phyloP scores from a whole-genome alignment of 1,284 basidiomycete species.

The Moesziomyces antarcticus region DNA sequence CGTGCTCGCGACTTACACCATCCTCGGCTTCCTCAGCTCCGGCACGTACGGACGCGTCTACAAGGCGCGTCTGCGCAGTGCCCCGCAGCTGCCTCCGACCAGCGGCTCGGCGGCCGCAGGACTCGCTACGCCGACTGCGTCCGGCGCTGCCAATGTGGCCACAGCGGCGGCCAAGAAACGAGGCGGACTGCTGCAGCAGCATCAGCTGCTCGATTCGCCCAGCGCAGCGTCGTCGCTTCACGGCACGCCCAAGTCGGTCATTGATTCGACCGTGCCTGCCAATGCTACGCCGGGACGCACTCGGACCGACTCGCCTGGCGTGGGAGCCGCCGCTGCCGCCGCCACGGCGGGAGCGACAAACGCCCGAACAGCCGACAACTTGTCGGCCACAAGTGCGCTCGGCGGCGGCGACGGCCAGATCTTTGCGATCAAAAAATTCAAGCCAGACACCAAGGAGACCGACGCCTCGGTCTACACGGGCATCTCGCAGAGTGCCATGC shows the following conservation, averaged over 20 bases:
- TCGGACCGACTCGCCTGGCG: slow-evolving; percentile 20
- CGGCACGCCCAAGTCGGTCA: slow-evolving; percentile 22
- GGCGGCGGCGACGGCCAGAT: slow-evolving; percentile 36
- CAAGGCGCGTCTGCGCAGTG: slow-evolving; percentile 77
- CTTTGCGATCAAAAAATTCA: slow-evolving; percentile 99
- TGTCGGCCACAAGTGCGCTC: too few relatives aligned
- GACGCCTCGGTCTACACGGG: slow-evolving; percentile 82
- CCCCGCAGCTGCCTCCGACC: neutral
- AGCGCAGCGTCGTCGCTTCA: slow-evolving; percentile 24
- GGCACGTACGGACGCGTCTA: slow-evolving; percentile 98
- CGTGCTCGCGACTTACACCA: slow-evolving; percentile 74
- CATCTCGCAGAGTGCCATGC: slow-evolving; percentile 94
- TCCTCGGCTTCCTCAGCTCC: slow-evolving; percentile 96
- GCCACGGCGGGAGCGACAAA: too few relatives aligned
- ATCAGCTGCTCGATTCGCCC: slow-evolving; percentile 24
- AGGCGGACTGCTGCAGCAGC: slow-evolving; percentile 26
- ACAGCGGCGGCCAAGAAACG: slow-evolving; percentile 14
- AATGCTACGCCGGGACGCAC: slow-evolving; percentile 13
- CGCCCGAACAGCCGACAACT: neutral
- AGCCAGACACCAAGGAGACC: slow-evolving; percentile 82
- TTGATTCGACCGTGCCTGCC: slow-evolving; percentile 2
- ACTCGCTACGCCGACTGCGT: neutral
- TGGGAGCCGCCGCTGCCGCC: slow-evolving; percentile 5
- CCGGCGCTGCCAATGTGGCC: neutral
- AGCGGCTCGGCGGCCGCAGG: neutral